Evolutionary conservation across 305 asterid species (phyloP), one percentile per base, ranked within the genome.

Genomic region (Fraxinus dipetala): DNA sequence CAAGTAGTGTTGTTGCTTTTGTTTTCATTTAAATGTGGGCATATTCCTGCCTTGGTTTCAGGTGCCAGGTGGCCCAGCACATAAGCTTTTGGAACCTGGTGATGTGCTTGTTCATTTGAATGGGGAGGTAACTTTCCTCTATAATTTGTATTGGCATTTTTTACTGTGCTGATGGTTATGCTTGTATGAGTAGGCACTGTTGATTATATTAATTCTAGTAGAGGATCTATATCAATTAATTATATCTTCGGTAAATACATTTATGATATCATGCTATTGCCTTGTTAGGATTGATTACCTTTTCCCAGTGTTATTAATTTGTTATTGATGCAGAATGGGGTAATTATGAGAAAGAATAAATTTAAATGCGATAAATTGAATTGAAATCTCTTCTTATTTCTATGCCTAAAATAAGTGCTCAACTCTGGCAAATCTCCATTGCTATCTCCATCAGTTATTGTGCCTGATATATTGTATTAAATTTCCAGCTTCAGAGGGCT

Each of bases 1-100:
- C 70, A 59, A 40, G 13, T 76, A 32, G 16, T 38, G 18, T 75
- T 61, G 31, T 72, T 45, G 72, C 9, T 75, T 77, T 72, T 79
- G 81, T 35, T 73, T 76, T 77, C 82, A n/a, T 80, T 67, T 79
- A 56, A 76, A 61, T 78, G 78, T 82, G 83, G 61, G 63, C 75
- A 43, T 69, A 65, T 65, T 65, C 73, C 74, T 85, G 48, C 79
- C 63, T 80, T 83, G 86, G 78, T 85, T 81, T 79, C 88, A 96
- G 99, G 99, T 96, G 80, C 99, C 99, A 35, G 93, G 93, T 81
- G 99, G 98, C 74, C 98, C 99, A 79, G 98, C 96, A 61, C 92
- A 96, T 87, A 91, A 88, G 78, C 95, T 83, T 87, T 90, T 96
- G 90, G 98, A 96, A 92, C 98, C 99, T 78, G 99, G 99, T 80